A percentile compares a stretch with the other conserved stretches of the same genome.
phyloP scores from a whole-genome alignment of 1,139 yeast species.

The Suhomyces bolitotheri region DNA sequence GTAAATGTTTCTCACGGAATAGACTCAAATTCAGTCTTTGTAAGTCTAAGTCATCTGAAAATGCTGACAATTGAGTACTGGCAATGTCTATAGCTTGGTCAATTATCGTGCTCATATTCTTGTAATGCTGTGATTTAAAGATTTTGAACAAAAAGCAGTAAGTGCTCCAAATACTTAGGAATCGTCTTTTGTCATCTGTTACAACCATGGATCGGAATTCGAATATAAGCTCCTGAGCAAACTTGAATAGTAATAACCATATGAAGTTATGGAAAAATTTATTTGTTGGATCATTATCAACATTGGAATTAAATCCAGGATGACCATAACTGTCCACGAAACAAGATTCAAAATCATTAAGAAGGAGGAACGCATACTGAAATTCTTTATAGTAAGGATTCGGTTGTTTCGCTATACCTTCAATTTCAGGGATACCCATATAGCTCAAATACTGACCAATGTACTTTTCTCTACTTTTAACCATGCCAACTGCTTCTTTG shows the following conservation, averaged over 20 bases:
- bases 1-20: slow-evolving; percentile 1
- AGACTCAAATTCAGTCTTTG: slow-evolving; percentile 5
- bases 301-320: slow-evolving; percentile 32
- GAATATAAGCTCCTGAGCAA: slow-evolving; percentile 18
- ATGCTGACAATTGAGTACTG: slow-evolving; percentile 6
- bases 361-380: slow-evolving; percentile 27
- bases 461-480: slow-evolving; percentile 2
- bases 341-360: slow-evolving; percentile 22
- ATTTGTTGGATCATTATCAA: slow-evolving; percentile 5
- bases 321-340: slow-evolving; percentile 20
- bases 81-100: slow-evolving; percentile 12
- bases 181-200: background rate
- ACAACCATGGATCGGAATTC: slow-evolving; percentile 5
- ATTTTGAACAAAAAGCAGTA: slow-evolving; percentile 14
- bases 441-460: slow-evolving; percentile 1
- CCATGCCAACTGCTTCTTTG: slow-evolving; percentile 4
- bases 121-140: slow-evolving; percentile 15
- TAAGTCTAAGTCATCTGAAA: slow-evolving; percentile 6
- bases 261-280: slow-evolving; percentile 20
- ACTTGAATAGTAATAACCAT: slow-evolving; percentile 25
- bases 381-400: slow-evolving; percentile 17
- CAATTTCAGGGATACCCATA: slow-evolving; percentile 1
- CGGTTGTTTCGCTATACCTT: background rate
- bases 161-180: slow-evolving; percentile 10
- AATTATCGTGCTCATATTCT: slow-evolving; percentile 11